Base-by-base conservation (phyloP, 768 basidiomycete genomes). In the Termitomyces eurrhizus region DNA sequence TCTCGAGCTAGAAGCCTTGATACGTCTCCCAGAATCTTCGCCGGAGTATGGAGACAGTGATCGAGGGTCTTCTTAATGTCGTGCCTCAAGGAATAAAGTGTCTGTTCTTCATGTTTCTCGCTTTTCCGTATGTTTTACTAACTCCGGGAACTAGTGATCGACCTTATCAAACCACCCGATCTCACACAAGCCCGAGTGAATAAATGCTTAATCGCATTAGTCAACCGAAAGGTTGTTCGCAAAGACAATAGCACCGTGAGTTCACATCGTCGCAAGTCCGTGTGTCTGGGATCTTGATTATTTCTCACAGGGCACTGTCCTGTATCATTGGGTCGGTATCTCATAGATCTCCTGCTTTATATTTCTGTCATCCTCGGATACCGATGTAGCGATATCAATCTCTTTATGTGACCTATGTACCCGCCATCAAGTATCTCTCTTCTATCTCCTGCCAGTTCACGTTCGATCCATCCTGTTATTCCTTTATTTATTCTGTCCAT, bases 151-250 rank as follows among this genome's bases (percentile, higher is more conserved):
- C 16, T 66, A 96, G 94, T 95, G 26, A 74, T 82, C 35, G 90
- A 93, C 58, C 79, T 95, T 57, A 82, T 95, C 65, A 80, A 79
- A 45, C 86, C 86, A 2, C 92, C 93, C 0, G 91, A 93, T 63
- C 81, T 96, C 41, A 92, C 88, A 56, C 94, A 96, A 76, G 90
- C 93, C 8, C 82, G 91, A 46, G 95, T 93, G 45, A 96, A 97
- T 73, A 95, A 93, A 71, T 96, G 93, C 66, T 79, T 98, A 41
- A 93, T 98, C 56, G 92, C 93, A 2, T 77, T 98, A 7, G 93
- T 95, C 4, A 89, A 89, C 68, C 82, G 92, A 52, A 96, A 95
- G 69, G 81, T 92, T 21, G 90, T 94, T 0, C 78, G 77, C 58
- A 95, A 95, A 72, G 86, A 90, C 46, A 90, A 79, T 52, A 77